Base-by-base conservation (phyloP, 495 filamentous ascomycete genomes). In the Alectoria sarmentosa region DNA sequence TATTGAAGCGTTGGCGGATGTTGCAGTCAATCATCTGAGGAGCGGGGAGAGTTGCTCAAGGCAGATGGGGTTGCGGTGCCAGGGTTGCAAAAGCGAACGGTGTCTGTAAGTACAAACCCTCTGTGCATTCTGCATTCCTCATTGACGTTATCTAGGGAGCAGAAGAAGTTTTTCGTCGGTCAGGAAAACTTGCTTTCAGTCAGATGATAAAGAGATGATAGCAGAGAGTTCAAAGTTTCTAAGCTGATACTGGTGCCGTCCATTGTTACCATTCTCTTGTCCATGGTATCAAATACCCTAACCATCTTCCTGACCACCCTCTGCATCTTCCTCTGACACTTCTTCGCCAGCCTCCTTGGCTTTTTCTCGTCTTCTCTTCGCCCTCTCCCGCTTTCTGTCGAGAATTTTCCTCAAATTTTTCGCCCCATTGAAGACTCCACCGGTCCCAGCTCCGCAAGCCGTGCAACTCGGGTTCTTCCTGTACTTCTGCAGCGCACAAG, bases 31-130 rank as follows among this genome's bases (percentile, higher is more conserved):
- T 21, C 95, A 99, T 76, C 72, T 99, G 58, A 76, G 83, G 63
- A 88, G 83, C 66, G 88, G 86, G 37, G 77, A 84, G 55, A 82
- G 80, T 56, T 86, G 86, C 65, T 93, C 88, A 26, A 77, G 78
- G 68, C 95, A 98, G 78, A 93, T 98, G 90, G 85, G 84, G 5
- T 75, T 99, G 65, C 84, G 95, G 70, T 99, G 95, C 78, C 95
- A 96, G 32, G 91, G 90, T 28, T 99, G 95, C 77, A 90, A 83
- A 71, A 97, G 88, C 73, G 92, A 96, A 70, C 80, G 88, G 69
- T 99, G 95, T 77, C 70, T 86, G 70, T 55, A 30, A 55, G 52
- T 55, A 54, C 14, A 55, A 14, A 28, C 15, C 49, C 17, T 1
- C 7, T 34, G 8, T 3, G 30, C 15, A 8, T 32, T 34, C 28